Percentiles rank a stretch among this genome's conserved stretches.
Evolutionary conservation across 345 rosid genomes (phyloP).

Genomic region (Viola odorata): DNA sequence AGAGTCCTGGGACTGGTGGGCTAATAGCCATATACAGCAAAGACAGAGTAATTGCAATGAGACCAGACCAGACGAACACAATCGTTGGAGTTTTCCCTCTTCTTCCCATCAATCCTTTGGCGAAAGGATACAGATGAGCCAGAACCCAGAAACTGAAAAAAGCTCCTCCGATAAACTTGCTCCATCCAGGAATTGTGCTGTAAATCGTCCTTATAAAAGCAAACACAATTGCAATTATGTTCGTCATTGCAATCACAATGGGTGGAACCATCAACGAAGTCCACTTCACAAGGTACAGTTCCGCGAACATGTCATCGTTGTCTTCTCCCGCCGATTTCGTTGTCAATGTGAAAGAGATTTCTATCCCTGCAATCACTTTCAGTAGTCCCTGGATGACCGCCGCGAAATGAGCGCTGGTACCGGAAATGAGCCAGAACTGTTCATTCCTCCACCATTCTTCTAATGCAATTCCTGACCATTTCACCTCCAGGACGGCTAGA

Average conservation of each 20-base stretch:
- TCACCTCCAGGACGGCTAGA: conserved; percentile 76
- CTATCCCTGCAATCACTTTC: conserved; percentile 83
- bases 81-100: conserved; percentile 90
- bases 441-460: conserved; percentile 99
- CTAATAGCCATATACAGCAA: conserved; percentile 72
- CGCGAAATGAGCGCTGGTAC: conserved; percentile 85
- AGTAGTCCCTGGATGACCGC: conserved; percentile 84
- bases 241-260: conserved; percentile 82
- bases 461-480: conserved; percentile 71
- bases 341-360: conserved; percentile 89
- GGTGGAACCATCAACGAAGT: conserved; percentile 85
- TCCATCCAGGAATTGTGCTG: conserved; percentile 64
- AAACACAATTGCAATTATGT: conserved; percentile 62
- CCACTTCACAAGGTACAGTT: conserved; percentile 83
- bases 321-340: conserved; percentile 75
- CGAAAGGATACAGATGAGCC: conserved; percentile 90
- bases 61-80: conserved; percentile 90
- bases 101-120: conserved; percentile 94
- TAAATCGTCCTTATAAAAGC: conserved; percentile 69
- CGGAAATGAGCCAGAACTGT: conserved; percentile 89
- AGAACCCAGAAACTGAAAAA: conserved; percentile 95
- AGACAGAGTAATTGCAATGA: conserved; percentile 80
- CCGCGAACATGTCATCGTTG: conserved; percentile 66
- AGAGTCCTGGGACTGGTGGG: conserved; percentile 28
- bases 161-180: conserved; percentile 84